A percentile compares a stretch with the other conserved stretches of the same genome.
phyloP scores from a whole-genome alignment of 1,139 yeast genomes.

The Pichia sp. region DNA sequence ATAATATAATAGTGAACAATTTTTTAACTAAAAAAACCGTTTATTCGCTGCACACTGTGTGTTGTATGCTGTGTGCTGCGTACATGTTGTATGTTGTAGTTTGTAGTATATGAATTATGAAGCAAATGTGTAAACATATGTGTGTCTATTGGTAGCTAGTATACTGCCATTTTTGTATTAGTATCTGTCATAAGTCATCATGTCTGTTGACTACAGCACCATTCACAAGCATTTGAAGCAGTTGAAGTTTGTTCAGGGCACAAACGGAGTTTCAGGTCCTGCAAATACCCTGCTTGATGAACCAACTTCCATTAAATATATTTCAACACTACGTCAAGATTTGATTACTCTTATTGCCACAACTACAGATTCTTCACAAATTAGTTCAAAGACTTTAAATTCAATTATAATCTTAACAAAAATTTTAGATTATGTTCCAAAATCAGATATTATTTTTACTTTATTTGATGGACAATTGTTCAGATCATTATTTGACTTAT shows the following conservation, averaged over 20 bases:
- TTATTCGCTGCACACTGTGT: too few species aligned
- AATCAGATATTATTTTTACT: constrained; percentile 34
- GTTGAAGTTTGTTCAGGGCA: constrained; percentile 9
- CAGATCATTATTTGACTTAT: constrained; percentile 29
- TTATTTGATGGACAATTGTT: constrained; percentile 41
- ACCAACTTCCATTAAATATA: constrained; percentile 18
- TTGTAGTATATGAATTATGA: too few species aligned
- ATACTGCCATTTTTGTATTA: too few species aligned
- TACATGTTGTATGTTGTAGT: too few species aligned
- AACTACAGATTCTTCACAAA: not conserved
- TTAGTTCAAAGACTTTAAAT: constrained; percentile 30
- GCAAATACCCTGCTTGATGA: constrained; percentile 18
- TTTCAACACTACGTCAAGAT: constrained; percentile 9
- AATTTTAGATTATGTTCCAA: constrained; percentile 42
- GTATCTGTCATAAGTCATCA: too few species aligned
- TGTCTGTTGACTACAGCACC: constrained; percentile 18
- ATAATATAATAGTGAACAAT: too few species aligned
- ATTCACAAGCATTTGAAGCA: constrained; percentile 25
- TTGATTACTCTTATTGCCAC: not conserved
- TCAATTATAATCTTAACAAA: constrained; percentile 50
- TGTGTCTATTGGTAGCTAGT: too few species aligned
- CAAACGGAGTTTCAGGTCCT: not conserved
- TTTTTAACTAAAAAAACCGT: too few species aligned
- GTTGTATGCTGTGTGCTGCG: too few species aligned
- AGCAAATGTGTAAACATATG: too few species aligned